phyloP scores from a whole-genome alignment of 75 land plant genomes.

The Sequoia sempervirens region DNA sequence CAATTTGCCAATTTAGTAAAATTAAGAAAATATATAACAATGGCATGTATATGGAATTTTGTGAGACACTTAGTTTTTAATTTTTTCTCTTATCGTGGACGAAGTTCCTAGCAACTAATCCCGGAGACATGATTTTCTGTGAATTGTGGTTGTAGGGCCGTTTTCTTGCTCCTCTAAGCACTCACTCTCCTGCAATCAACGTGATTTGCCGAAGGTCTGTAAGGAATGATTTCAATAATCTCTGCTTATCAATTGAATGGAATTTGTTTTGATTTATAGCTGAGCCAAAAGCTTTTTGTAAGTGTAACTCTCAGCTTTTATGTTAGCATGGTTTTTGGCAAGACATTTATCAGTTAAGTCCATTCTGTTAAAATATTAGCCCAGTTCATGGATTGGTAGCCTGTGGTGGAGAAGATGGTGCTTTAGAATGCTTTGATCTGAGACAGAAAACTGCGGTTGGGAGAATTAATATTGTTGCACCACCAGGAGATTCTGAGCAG shows the following conservation, averaged over 20 bases:
- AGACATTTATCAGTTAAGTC: slow-evolving; percentile 1
- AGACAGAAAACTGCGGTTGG: slow-evolving; percentile 82
- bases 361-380: slow-evolving; percentile 1
- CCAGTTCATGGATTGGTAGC: slow-evolving; percentile 89
- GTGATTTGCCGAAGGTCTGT: slow-evolving; percentile 77
- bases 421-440: slow-evolving; percentile 92
- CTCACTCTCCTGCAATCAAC: slow-evolving; percentile 84
- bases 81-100: not conserved
- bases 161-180: slow-evolving; percentile 72
- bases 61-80: not conserved
- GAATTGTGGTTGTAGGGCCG: slow-evolving; percentile 56
- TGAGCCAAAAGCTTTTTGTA: not conserved
- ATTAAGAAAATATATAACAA: not conserved
- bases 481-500: slow-evolving; percentile 62
- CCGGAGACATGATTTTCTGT: not conserved
- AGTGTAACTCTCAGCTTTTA: not conserved
- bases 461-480: slow-evolving; percentile 60
- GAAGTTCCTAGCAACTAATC: not conserved
- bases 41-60: not conserved
- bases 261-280: not conserved
- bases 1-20: not conserved
- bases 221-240: not conserved
- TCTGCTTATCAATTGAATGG: not conserved
- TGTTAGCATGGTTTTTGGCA: not conserved
- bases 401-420: slow-evolving; percentile 97